Evolutionary conservation across 345 rosid species (phyloP), one percentile per base, ranked within the genome.

Genomic region (Limnanthes douglasii): DNA sequence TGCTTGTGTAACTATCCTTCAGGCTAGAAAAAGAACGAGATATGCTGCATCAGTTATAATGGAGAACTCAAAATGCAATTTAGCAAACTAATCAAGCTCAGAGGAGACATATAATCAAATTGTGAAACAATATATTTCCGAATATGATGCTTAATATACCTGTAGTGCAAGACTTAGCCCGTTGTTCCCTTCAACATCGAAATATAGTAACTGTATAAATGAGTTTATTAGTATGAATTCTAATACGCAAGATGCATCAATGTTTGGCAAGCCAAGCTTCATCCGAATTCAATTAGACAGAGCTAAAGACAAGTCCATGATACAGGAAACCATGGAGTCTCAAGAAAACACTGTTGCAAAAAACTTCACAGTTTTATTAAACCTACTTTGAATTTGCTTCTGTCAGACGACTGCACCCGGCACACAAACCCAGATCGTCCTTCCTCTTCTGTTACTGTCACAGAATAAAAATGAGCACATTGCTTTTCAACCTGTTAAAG

Each of bases 371-470:
- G 31, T 21, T 35, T 24, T 24, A 6, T n/a, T 10, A 15, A 35
- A 50, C 19, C 9, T 29, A 88, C 97, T 93, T 88, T 88, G 64
- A 88, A 84, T 62, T 88, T 88, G 92, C 94, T 88, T 68, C 64
- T 88, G 50, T 82, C 86, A 17, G 80, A 64, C 28, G 97, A 88
- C 41, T 83, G 81, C 30, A 76, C 97, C 18, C 66, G 80, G 45
- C 93, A 88, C 10, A 76, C 78, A 35, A 88, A 57, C 41, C 97
- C 97, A 56, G 65, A 72, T 21, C 59, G 65, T 34, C 83, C 81
- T 64, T 79, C 86, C 60, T 88, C 93, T 54, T 83, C 94, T 35
- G 90, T 69, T 66, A 88, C 62, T 5, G 53, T 57, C 43, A 88
- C 66, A 48, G 86, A 83, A 67, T 83, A 83, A 64, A 88, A 88